Evolutionary conservation across 2,329 filamentous ascomycete species (phyloP), one percentile per base, ranked within the genome.

Genomic region (Bipolaris victoriae): DNA sequence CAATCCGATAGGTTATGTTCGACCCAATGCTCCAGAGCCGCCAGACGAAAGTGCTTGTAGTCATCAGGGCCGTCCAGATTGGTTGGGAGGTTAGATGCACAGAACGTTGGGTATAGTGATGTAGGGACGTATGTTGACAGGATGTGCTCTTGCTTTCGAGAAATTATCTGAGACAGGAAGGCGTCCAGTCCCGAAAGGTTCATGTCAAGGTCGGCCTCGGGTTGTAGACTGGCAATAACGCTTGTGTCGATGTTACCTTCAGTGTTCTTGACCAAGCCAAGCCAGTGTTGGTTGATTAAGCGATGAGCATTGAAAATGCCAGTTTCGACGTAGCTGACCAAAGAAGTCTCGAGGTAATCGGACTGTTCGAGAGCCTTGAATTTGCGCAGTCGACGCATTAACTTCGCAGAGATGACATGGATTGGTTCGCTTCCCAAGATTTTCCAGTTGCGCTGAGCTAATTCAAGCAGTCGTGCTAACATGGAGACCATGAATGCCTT

Each of bases 401-500:
- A 41, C 47, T 75, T 75, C 0, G 64, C 60, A 5, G 60, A 60
- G 3, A 63, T 63, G 7, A 51, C 29, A 33, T 65, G 58, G 0
- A 71, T 20, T 1, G 49, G n/a, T 1, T 62, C 36, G 1, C 67
- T 59, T 0, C 71, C 68, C 1, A 48, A 16, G 0, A 20, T 39
- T 7, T 53, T 0, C 45, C 52, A 59, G 9, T 59, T 5, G 0
- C 10, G 9, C 15, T 41, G 51, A 1, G 52, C 58, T 33, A 50
- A 16, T 4, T 49, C 35, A 4, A 66, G 62, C 9, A 62, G 6
- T 83, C 84, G 71, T 82, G 73, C 55, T 67, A 83, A 75, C 61
- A 84, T 72, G 18, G 77, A 81, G 0, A 80, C 44, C 79, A 86
- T 83, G 60, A 83, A 82, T 0, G 65, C 57, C 55, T 87, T 87